These are phyloP conservation scores for Croton setiger DNA, from an alignment of 441 rosid species.

Conservation along the genomic window DNA sequence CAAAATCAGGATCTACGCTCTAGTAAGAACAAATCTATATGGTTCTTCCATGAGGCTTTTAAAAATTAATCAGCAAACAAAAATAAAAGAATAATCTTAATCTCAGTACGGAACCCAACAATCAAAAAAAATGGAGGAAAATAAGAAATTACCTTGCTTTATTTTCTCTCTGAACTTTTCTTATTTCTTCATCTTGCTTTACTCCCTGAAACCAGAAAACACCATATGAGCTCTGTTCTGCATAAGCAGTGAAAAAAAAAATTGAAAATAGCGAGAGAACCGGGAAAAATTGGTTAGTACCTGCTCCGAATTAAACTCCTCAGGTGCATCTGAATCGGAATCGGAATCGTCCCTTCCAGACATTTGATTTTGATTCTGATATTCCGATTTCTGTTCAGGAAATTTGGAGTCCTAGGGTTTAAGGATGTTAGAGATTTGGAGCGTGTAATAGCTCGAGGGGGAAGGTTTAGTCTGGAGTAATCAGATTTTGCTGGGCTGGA, in stretches of 20 bases:
- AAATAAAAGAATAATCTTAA: not conserved
- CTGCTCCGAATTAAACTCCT: conserved; percentile 80
- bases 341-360: conserved; percentile 44
- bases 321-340: conserved; percentile 59
- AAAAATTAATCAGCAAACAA: no score
- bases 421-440: not conserved
- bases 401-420: conserved; percentile 24
- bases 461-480: not conserved
- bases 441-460: not conserved
- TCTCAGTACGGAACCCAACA: no score
- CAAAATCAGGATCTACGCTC: not conserved
- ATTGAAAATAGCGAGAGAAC: not conserved
- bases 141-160: conserved; percentile 46
- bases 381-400: not conserved
- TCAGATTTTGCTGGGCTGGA: not conserved
- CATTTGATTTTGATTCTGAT: conserved; percentile 26
- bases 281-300: conserved; percentile 24
- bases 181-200: conserved; percentile 53
- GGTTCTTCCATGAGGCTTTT: not conserved
- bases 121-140: not conserved
- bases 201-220: conserved; percentile 41
- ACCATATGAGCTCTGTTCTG: not conserved
- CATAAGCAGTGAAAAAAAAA: not conserved
- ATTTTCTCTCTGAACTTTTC: conserved; percentile 56
- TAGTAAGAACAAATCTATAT: not conserved